Evolutionary conservation across 2,329 filamentous ascomycete species (phyloP).

Genomic region (Penicillium frequentans): DNA sequence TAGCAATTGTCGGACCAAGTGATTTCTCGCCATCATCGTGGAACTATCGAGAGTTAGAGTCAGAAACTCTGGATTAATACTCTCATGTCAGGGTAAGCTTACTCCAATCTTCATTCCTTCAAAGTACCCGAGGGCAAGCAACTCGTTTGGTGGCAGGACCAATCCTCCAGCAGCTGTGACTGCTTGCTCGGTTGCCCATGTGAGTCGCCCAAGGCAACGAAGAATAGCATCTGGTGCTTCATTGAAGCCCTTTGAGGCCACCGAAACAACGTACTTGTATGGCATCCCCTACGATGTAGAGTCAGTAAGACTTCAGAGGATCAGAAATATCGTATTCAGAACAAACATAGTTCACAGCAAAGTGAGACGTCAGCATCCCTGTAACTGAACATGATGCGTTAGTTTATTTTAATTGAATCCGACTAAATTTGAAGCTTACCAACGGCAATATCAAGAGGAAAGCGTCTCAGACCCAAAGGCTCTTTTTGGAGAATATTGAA

Average conservation of each 20-base stretch:
- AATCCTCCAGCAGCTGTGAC: slow-evolving; percentile 27
- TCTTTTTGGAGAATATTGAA: slow-evolving; percentile 52
- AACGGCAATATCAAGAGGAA: slow-evolving; percentile 30
- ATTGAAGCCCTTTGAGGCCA: slow-evolving; percentile 44
- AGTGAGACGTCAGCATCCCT: slow-evolving; percentile 47
- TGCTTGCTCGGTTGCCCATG: slow-evolving; percentile 52
- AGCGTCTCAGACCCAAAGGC: slow-evolving; percentile 50
- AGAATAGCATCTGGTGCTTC: slow-evolving; percentile 45
- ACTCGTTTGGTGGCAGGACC: slow-evolving; percentile 53
- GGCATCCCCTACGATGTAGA: slow-evolving; percentile 50
- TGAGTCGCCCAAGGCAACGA: slow-evolving; percentile 50
- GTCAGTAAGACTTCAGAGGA: slow-evolving; percentile 11
- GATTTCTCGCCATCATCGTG: slow-evolving; percentile 61
- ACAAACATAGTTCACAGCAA: slow-evolving; percentile 49
- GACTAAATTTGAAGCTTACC: slow-evolving; percentile 26
- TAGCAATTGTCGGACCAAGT: slow-evolving; percentile 57
- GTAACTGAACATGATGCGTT: slow-evolving; percentile 23
- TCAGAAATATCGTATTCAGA: neutral
- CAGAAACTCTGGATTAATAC: neutral
- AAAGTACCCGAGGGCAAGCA: slow-evolving; percentile 57
- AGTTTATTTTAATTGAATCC: neutral
- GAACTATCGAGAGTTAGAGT: slow-evolving; percentile 36
- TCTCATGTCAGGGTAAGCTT: slow-evolving; percentile 11
- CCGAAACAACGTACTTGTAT: slow-evolving; percentile 59
- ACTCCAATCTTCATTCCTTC: slow-evolving; percentile 55